Evolutionary conservation across 2,329 filamentous ascomycete species (phyloP).

Genomic region (Talaromyces sp.): DNA sequence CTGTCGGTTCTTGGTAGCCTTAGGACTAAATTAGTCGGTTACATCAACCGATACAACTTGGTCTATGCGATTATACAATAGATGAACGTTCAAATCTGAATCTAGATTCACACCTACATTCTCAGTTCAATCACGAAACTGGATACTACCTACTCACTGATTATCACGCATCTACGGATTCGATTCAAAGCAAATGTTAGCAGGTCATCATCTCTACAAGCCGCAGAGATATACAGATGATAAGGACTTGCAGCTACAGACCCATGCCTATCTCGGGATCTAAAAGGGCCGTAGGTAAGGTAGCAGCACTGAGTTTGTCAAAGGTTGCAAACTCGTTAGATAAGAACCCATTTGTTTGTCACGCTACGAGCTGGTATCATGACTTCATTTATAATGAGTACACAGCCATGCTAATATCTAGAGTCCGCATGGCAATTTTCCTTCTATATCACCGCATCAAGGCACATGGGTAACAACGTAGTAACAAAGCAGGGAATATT

Average conservation of each 20-base stretch:
- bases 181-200: background rate
- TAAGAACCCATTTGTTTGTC: background rate
- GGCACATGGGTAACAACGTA: background rate
- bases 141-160: background rate
- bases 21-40: background rate
- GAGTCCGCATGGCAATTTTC: background rate
- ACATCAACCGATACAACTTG: slow-evolving; percentile 2
- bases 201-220: background rate
- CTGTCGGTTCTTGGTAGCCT: background rate
- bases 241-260: background rate
- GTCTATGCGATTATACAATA: background rate
- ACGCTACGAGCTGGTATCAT: background rate
- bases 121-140: background rate
- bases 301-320: background rate
- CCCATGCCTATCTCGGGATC: background rate
- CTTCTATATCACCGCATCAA: background rate
- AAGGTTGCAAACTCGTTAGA: background rate
- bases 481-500: background rate
- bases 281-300: background rate
- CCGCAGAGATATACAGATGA: background rate
- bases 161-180: background rate
- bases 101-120: background rate
- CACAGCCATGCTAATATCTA: background rate
- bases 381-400: background rate
- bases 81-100: background rate